A percentile compares a stretch with the other conserved stretches of the same genome.
These are phyloP conservation scores for Cladosporium oxysporum DNA, from an alignment of 2,329 filamentous ascomycete genomes.

Conservation along the genomic window DNA sequence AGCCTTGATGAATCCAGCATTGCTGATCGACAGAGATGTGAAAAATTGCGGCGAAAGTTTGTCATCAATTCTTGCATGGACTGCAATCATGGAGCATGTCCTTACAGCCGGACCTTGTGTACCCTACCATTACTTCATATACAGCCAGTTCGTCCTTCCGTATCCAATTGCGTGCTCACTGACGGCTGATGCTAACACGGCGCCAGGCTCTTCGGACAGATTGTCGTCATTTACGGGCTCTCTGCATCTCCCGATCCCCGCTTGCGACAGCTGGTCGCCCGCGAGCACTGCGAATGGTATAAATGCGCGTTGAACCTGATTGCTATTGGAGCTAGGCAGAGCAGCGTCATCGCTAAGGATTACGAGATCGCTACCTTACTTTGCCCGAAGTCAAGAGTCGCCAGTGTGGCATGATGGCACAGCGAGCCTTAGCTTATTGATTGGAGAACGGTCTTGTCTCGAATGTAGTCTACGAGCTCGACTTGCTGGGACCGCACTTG, in stretches of 20 bases:
- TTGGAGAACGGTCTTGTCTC: too few species aligned
- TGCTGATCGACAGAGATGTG: neutral
- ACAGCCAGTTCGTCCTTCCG: neutral
- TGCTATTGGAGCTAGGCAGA: neutral
- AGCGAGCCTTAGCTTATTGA: too few species aligned
- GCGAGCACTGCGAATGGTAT: neutral
- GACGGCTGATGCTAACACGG: neutral
- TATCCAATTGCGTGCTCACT: neutral
- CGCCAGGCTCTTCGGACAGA: neutral
- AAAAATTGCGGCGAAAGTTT: neutral
- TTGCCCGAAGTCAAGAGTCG: neutral
- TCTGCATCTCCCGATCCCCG: neutral
- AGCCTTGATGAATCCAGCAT: neutral
- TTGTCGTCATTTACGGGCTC: neutral
- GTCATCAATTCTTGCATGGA: neutral
- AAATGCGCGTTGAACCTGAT: neutral
- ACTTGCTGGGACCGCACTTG: too few species aligned
- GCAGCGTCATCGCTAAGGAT: neutral
- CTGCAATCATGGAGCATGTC: neutral
- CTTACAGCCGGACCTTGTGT: neutral
- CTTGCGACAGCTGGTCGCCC: neutral
- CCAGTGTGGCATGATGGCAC: neutral
- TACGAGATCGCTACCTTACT: neutral
- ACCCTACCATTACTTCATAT: neutral
- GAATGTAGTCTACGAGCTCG: too few species aligned